Conservation (phyloP, 2,329 filamentous ascomycete genomes). For the Nothopassalora personata region DNA sequence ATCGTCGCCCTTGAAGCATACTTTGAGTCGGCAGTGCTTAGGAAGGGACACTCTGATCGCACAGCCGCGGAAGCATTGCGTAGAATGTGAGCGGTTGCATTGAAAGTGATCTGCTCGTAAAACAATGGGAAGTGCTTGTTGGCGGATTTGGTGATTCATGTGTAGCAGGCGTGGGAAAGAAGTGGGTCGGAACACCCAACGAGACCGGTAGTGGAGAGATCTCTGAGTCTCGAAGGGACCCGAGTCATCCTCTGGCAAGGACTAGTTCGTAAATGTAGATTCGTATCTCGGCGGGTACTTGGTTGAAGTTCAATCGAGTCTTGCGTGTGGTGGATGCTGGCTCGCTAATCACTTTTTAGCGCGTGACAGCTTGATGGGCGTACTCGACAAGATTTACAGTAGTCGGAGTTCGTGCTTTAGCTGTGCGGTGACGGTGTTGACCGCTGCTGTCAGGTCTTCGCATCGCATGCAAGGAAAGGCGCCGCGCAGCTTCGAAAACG, state of each 20-base stretch:
- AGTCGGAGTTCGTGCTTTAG: not conserved
- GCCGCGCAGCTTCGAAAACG: not conserved
- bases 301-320: not conserved
- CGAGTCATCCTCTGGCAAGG: not conserved
- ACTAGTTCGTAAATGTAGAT: not conserved
- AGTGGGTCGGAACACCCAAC: not conserved
- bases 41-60: too few species aligned
- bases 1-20: too few species aligned
- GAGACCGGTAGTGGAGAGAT: not conserved
- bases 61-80: too few species aligned
- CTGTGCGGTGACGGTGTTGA: not conserved
- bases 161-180: not conserved
- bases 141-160: slow-evolving; percentile 12
- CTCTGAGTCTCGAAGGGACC: not conserved
- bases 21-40: too few species aligned
- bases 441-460: not conserved
- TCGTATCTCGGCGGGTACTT: not conserved
- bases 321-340: not conserved
- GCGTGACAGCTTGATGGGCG: too few species aligned
- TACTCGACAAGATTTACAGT: not conserved
- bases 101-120: slow-evolving; percentile 1
- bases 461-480: not conserved
- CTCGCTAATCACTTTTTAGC: not conserved
- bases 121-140: slow-evolving; percentile 15
- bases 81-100: too few species aligned